Conservation (phyloP, 352 stramenopile species). For the Phytophthora podocarpi region DNA sequence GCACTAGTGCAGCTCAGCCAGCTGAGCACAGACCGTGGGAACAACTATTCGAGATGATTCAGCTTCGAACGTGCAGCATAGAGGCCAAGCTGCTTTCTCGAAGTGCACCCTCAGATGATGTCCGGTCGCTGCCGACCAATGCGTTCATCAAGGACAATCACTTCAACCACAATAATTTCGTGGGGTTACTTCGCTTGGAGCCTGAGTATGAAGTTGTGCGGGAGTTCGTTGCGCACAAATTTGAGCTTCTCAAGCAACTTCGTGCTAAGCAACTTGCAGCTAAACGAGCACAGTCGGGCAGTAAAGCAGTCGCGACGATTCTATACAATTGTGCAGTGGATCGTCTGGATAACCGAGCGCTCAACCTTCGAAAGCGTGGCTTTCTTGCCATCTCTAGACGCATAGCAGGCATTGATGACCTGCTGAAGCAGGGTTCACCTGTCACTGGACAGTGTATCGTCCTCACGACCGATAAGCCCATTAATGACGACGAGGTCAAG, state of each 20-base stretch:
- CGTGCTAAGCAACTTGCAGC: background rate
- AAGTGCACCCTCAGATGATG: background rate
- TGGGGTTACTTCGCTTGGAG: background rate
- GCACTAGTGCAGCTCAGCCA: background rate
- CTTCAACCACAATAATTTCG: background rate
- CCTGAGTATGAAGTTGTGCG: background rate
- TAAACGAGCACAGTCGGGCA: background rate
- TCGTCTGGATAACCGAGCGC: slow-evolving; percentile 10
- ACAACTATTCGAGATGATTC: slow-evolving; percentile 6
- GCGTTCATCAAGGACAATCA: background rate
- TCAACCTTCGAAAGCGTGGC: too few relatives aligned
- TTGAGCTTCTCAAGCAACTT: slow-evolving; percentile 12
- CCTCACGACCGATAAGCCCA: too few relatives aligned
- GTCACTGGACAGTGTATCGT: too few relatives aligned
- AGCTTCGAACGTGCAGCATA: background rate
- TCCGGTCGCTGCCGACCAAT: background rate
- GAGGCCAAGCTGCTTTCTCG: slow-evolving; percentile 1
- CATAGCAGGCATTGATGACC: too few relatives aligned
- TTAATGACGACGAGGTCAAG: too few relatives aligned
- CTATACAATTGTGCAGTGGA: slow-evolving; percentile 1
- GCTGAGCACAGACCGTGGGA: too few relatives aligned
- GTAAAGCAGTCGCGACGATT: background rate
- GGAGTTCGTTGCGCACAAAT: slow-evolving; percentile 4
- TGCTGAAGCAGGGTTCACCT: too few relatives aligned
- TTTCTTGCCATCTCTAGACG: too few relatives aligned